These are phyloP conservation scores for Neurospora tetrasperma DNA, from an alignment of 495 filamentous ascomycete species.

Conservation along the genomic window DNA sequence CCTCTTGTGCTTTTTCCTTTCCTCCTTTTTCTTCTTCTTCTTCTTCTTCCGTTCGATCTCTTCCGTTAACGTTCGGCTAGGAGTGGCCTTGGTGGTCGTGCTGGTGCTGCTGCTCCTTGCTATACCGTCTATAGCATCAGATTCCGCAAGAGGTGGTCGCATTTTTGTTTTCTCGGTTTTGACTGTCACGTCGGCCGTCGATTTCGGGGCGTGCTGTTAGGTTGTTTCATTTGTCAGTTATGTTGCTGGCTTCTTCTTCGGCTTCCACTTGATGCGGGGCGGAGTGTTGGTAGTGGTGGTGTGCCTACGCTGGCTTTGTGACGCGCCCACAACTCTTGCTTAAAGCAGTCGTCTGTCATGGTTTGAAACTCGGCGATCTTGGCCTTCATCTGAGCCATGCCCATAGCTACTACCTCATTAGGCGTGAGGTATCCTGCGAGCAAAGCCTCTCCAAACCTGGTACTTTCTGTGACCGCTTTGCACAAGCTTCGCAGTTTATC, in stretches of 20 bases:
- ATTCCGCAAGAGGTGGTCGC: neutral
- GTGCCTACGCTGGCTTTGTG: constrained; percentile 13
- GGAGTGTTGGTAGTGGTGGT: neutral
- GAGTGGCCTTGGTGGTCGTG: neutral
- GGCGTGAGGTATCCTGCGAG: constrained; percentile 13
- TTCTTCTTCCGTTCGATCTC: neutral
- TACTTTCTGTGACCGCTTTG: neutral
- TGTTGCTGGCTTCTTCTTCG: neutral
- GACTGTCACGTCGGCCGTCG: neutral
- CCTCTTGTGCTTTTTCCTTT: neutral
- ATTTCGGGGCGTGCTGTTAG: neutral
- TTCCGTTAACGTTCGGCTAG: neutral
- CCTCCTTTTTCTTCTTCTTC: neutral
- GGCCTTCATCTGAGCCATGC: constrained; percentile 6
- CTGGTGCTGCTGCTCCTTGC: neutral
- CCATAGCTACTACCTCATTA: constrained; percentile 2
- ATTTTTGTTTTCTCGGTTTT: neutral
- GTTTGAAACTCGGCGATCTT: constrained; percentile 1
- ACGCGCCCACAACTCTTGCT: constrained; percentile 8
- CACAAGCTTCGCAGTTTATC: constrained; percentile 11
- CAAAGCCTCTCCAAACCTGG: constrained; percentile 17
- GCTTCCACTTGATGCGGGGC: neutral
- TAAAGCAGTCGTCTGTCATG: constrained; percentile 9
- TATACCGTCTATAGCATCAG: neutral
- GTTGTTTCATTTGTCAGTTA: constrained; percentile 2